These are phyloP conservation scores for Cymbopogon flexuosus DNA, from an alignment of 202 grass and related monocot genomes.

Conservation along the genomic window DNA sequence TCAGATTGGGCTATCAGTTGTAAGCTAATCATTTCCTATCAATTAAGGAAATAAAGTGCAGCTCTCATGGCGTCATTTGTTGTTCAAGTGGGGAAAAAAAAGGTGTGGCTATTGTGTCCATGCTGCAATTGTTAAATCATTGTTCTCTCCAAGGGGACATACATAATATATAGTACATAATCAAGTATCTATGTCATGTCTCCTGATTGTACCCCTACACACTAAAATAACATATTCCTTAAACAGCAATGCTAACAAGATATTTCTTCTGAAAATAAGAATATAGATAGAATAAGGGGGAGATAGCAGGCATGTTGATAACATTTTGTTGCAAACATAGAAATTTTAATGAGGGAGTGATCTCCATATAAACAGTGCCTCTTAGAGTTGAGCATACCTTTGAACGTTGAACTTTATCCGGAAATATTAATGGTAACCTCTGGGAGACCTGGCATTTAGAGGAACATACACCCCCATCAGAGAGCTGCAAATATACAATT, in stretches of 20 bases:
- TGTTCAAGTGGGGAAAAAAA: neutral
- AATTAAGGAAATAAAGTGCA: neutral
- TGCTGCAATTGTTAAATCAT: neutral
- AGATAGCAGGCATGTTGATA: neutral
- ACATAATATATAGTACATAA: neutral
- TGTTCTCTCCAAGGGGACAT: neutral
- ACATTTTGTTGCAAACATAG: neutral
- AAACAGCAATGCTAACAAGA: neutral
- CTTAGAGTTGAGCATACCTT: conserved; percentile 61
- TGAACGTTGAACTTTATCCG: conserved; percentile 92
- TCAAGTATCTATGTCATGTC: neutral
- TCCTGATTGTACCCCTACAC: neutral
- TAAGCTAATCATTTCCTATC: neutral
- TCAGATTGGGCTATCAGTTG: neutral
- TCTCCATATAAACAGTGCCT: conserved; percentile 15
- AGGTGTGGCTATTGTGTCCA: neutral
- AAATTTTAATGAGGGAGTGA: neutral
- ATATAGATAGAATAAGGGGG: neutral
- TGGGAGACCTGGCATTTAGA: conserved; percentile 61
- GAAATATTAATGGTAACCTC: conserved; percentile 74
- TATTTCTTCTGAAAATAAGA: neutral
- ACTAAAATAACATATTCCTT: conserved; percentile 3
- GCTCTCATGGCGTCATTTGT: neutral
- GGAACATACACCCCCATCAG: conserved; percentile 24
- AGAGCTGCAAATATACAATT: conserved; percentile 8